Base-by-base conservation (phyloP, 805 yeast genomes). In the Candida ulmi region DNA sequence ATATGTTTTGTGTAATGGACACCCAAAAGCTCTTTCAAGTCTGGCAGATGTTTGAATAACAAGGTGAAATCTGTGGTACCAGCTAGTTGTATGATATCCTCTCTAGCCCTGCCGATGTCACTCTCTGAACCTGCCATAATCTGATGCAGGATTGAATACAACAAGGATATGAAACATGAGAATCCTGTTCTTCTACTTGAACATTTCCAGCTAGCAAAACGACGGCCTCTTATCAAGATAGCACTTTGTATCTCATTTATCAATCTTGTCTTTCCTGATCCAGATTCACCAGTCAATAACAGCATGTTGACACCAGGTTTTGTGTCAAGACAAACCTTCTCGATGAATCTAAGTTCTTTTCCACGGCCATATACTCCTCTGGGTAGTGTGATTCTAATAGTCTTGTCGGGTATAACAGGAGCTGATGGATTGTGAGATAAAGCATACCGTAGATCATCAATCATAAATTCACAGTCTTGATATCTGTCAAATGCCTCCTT, bases 231-330 rank as follows among this genome's bases (percentile, higher is more conserved):
- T 2, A 64, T 48, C 11, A 64, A 46, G 5, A 71, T 60, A 3
- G 51, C 49, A 6, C 62, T 55, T 37, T 60, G 63, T 33, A 72
- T 43, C 23, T 68, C 73, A 23, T 56, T 55, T 6, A 74, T 49
- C 8, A 73, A 41, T 5, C 69, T 54, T 1, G 74, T 58, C 48
- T 72, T 72, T 2, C 80, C 80, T 7, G 60, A 51, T 2, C 80
- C 80, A 1, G 65, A 41, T 3, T 55, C 62, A 13, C 80, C 79
- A 1, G 54, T 47, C 4, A 73, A 47, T 6, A 71, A 42, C 1
- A 66, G 44, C 9, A 59, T 31, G 48, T 54, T 47, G 31, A 56
- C 47, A 44, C 61, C 50, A 40, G 40, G 41, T 8, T 41, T 46
- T 4, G 44, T 39, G 9, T 44, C 34, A 15, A 49, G 43, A 37